These are phyloP conservation scores for Colletotrichum tofieldiae DNA, from an alignment of 2,329 filamentous ascomycete species.

Conservation along the genomic window DNA sequence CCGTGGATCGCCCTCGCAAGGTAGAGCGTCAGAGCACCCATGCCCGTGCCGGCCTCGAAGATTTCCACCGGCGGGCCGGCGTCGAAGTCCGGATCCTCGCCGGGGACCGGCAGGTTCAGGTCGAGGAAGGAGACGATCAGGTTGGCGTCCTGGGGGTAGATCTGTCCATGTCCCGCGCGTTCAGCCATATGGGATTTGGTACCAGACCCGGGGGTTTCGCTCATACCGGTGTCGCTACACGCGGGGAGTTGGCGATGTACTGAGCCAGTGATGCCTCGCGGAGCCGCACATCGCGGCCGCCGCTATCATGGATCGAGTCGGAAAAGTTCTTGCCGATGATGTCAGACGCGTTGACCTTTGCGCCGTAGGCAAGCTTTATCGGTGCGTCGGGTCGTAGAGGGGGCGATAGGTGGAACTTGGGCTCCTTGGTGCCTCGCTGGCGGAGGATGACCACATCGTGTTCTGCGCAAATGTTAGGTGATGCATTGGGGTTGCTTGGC, in stretches of 20 bases:
- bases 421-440: conserved; percentile 53
- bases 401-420: conserved; percentile 56
- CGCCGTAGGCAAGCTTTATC: conserved; percentile 61
- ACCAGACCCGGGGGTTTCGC: neutral
- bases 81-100: conserved; percentile 52
- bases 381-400: conserved; percentile 52
- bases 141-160: conserved; percentile 81
- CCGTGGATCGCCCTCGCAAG: conserved; percentile 83
- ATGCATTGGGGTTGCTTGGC: too few species aligned
- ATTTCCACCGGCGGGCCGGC: conserved; percentile 74
- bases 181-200: conserved; percentile 13
- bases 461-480: conserved; percentile 48
- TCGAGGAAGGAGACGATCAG: conserved; percentile 84
- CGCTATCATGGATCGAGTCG: conserved; percentile 71
- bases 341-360: conserved; percentile 64
- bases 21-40: conserved; percentile 84
- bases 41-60: conserved; percentile 88
- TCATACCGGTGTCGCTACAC: conserved; percentile 82
- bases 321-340: conserved; percentile 76
- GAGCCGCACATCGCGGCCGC: conserved; percentile 67
- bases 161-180: conserved; percentile 45
- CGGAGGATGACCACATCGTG: conserved; percentile 59
- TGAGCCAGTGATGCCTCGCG: conserved; percentile 79
- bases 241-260: conserved; percentile 77
- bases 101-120: conserved; percentile 71